These are phyloP conservation scores for Colletotrichum filicis DNA, from an alignment of 2,329 filamentous ascomycete genomes.

Conservation along the genomic window DNA sequence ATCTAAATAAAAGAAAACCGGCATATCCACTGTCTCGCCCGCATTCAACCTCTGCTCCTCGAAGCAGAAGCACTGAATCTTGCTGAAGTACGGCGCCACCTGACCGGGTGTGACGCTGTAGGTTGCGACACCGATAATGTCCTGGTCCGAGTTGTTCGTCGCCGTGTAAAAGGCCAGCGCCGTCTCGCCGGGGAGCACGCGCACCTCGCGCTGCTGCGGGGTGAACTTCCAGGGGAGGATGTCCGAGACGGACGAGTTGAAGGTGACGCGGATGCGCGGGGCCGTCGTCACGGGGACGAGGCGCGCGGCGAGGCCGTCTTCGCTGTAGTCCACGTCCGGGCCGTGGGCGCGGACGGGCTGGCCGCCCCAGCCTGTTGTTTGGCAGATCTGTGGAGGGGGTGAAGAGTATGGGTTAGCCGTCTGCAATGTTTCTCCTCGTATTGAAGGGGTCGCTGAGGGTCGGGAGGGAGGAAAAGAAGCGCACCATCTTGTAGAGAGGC, in stretches of 20 bases:
- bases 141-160: constrained; percentile 87
- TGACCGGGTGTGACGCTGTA: constrained; percentile 97
- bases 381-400: constrained; percentile 71
- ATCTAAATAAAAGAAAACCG: constrained; percentile 99
- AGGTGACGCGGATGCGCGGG: constrained; percentile 91
- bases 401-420: no score
- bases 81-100: constrained; percentile 97
- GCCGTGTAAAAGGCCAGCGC: constrained; percentile 98
- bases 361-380: constrained; percentile 90
- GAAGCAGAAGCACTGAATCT: constrained; percentile 99
- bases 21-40: constrained; percentile 98
- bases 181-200: constrained; percentile 94
- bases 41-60: constrained; percentile 95
- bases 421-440: no score
- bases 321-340: constrained; percentile 54
- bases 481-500: constrained; percentile 87
- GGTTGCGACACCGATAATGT: constrained; percentile 98
- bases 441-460: background rate
- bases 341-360: constrained; percentile 87
- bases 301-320: constrained; percentile 76
- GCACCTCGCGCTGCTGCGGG: constrained; percentile 95
- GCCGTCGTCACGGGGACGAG: constrained; percentile 83
- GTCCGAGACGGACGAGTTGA: constrained; percentile 95
- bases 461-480: constrained; percentile 26
- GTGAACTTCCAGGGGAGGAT: constrained; percentile 97